Evolutionary conservation across 208 protist species (phyloP).

Genomic region (Acanthamoeba lenticulata): DNA sequence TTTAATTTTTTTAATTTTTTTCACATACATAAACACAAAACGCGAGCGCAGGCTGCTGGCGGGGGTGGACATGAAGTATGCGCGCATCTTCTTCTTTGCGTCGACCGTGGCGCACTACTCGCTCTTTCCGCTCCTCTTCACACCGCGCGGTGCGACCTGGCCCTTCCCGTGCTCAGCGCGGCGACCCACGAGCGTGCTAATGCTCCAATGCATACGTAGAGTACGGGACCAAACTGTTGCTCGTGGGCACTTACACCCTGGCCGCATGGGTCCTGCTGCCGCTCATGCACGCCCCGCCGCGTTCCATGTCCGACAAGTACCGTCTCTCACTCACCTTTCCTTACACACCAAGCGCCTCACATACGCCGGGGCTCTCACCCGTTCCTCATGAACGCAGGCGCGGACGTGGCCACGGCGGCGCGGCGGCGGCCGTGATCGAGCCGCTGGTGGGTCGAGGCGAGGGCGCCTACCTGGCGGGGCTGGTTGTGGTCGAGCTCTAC

Average conservation of each 20-base stretch:
- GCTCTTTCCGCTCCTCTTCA: conserved; percentile 83
- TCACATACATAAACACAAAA: not conserved
- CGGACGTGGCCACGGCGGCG: not conserved
- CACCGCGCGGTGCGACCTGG: not conserved
- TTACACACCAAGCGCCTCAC: not conserved
- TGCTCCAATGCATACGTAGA: not conserved
- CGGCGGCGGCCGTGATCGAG: no score
- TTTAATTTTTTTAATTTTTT: no score
- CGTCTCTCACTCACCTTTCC: not conserved
- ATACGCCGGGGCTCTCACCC: not conserved
- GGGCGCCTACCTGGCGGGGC: not conserved
- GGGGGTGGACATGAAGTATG: not conserved
- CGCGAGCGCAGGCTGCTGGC: not conserved
- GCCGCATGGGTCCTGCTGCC: not conserved
- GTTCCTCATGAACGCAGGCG: not conserved
- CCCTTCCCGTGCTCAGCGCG: not conserved
- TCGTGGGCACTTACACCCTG: not conserved
- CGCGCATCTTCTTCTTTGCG: conserved; percentile 76
- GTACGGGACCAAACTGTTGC: not conserved
- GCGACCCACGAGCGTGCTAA: not conserved
- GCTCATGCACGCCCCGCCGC: not conserved
- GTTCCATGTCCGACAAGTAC: not conserved
- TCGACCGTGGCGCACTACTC: conserved; percentile 79
- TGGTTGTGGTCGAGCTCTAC: not conserved
- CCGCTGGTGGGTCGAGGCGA: not conserved